Evolutionary conservation across 2,329 filamentous ascomycete genomes (phyloP).

Genomic region (Penicillium sp.): DNA sequence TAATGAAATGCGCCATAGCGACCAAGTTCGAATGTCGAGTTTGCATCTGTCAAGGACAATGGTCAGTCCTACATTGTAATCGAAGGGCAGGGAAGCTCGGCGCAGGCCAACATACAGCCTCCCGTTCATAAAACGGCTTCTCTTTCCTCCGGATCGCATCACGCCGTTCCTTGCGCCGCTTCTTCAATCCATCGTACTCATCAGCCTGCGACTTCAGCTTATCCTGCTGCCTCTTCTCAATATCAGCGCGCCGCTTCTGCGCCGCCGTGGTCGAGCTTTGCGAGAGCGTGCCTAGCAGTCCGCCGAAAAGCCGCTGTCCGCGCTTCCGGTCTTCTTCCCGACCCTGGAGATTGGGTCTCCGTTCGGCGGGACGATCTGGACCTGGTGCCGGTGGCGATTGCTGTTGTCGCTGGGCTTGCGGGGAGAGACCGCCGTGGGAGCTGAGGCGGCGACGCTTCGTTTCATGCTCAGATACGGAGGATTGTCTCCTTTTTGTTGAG

Average conservation of each 20-base stretch:
- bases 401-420: constrained; percentile 24
- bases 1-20: constrained; percentile 70
- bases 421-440: constrained; percentile 30
- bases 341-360: constrained; percentile 29
- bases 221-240: constrained; percentile 78
- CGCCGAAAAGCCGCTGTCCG: constrained; percentile 82
- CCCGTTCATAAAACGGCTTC: constrained; percentile 73
- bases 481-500: constrained; percentile 55
- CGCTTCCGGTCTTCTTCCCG: constrained; percentile 78
- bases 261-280: constrained; percentile 66
- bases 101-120: constrained; percentile 63
- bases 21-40: constrained; percentile 72
- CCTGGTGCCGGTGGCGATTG: constrained; percentile 25
- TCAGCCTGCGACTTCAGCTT: constrained; percentile 74
- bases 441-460: constrained; percentile 57
- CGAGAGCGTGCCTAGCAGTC: constrained; percentile 74
- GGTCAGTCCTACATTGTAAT: not conserved
- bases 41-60: constrained; percentile 60
- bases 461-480: constrained; percentile 53
- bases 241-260: constrained; percentile 72
- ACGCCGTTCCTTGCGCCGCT: constrained; percentile 65
- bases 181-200: constrained; percentile 69
- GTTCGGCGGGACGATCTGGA: constrained; percentile 18
- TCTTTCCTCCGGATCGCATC: constrained; percentile 64
- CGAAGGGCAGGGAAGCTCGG: not conserved